Base-by-base conservation (phyloP, 768 basidiomycete genomes). In the Lyophyllum atratum region DNA sequence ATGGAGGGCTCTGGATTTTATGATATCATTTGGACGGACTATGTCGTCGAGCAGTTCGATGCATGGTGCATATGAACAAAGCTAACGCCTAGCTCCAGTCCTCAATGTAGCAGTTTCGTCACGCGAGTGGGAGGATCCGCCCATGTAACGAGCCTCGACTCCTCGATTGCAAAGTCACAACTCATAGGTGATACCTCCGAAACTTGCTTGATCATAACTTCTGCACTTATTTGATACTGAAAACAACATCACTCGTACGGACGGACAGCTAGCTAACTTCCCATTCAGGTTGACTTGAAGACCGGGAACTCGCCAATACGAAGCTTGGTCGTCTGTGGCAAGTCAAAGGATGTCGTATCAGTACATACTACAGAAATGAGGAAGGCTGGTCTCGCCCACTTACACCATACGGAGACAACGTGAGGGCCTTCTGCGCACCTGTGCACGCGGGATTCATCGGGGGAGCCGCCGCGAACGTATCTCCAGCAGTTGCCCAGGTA, bases 401-500 rank as follows among this genome's bases (percentile, higher is more conserved):
- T 60, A 83, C 81, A 47, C 82, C 81, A 60, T 72, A 80, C 1
- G 82, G 82, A 60, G 73, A 74, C 48, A 83, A 60, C 0, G 75
- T 78, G 49, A 82, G 72, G 10, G 76, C 78, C 55, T 65, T 73
- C 24, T 75, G 70, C 10, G 65, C 56, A 1, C 79, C 80, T 1
- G 70, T 74, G 59, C 82, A 84, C 42, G 70, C 55, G 0, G 80
- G 79, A 52, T 68, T 77, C 12, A 72, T 72, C 0, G 77, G 79
- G 29, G 81, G 82, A 43, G 77, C 56, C 1, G 79, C 72, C 1
- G 79, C 80, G 63, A 82, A 84, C 17, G 78, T 82, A 59, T 74
- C 71, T 6, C 82, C 81, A 4, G 74, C 81, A 46, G 68, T 64
- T 1, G 67, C 58, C 81, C 81, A 82, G n/a, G 69, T 63, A 50